A percentile compares a stretch with the other conserved stretches of the same genome.
Evolutionary conservation across 257 asterid genomes (phyloP).

Genomic region (Striga asiatica): DNA sequence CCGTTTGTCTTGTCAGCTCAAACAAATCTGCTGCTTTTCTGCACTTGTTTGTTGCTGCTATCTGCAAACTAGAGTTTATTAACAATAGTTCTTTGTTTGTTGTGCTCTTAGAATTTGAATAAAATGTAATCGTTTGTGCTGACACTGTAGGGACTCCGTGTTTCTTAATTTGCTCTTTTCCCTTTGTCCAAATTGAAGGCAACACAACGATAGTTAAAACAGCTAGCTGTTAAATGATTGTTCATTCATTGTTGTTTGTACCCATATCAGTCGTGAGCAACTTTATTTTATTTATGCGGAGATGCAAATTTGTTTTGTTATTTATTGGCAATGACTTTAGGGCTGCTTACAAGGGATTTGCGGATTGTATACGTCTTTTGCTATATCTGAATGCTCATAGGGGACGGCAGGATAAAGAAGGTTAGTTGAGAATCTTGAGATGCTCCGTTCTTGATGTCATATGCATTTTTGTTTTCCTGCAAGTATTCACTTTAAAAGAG

Average conservation of each 20-base stretch:
- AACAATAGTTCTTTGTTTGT: background rate
- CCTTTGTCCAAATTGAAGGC: background rate
- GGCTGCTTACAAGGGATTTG: slow-evolving; percentile 99
- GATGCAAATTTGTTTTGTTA: slow-evolving; percentile 17
- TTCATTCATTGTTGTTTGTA: background rate
- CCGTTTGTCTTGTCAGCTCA: background rate
- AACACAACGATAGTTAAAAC: background rate
- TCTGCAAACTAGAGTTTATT: background rate
- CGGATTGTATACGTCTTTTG: slow-evolving; percentile 90
- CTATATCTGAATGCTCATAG: slow-evolving; percentile 84
- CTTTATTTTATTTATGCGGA: too few relatives aligned
- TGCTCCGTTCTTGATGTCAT: slow-evolving; percentile 1
- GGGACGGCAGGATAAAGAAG: slow-evolving; percentile 94
- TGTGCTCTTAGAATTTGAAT: background rate
- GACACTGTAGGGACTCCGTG: background rate
- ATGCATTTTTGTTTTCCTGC: background rate
- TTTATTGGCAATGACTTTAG: slow-evolving; percentile 30
- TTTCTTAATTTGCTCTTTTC: background rate
- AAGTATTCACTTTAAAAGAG: background rate
- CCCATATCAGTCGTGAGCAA: background rate
- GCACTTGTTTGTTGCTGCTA: slow-evolving; percentile 8
- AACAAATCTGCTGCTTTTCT: slow-evolving; percentile 3
- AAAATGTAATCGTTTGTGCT: background rate
- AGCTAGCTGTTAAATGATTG: background rate
- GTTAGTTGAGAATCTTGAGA: slow-evolving; percentile 25